Evolutionary conservation across 257 asterid genomes (phyloP).

Genomic region (Solanum chiquidenum): DNA sequence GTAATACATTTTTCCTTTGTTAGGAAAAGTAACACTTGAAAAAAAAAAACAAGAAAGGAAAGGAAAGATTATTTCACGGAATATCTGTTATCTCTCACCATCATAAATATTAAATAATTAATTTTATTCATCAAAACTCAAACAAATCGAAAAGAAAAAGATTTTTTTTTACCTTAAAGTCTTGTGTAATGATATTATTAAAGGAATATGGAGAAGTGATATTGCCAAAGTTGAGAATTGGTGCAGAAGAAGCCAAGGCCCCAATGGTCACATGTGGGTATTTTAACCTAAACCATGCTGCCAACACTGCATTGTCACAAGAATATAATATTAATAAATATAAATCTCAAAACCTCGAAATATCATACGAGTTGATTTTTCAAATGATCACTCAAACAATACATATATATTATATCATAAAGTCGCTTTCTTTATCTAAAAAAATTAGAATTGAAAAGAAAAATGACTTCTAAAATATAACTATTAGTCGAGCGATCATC

Average conservation of each 20-base stretch:
- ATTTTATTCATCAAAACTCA: neutral
- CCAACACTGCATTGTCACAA: conserved; percentile 55
- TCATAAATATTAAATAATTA: neutral
- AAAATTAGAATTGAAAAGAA: too few species aligned
- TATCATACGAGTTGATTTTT: neutral
- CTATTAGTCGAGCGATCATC: neutral
- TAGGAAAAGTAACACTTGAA: neutral
- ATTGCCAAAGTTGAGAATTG: conserved; percentile 76
- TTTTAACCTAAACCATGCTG: conserved; percentile 95
- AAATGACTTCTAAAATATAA: neutral
- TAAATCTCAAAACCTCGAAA: neutral
- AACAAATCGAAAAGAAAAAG: neutral
- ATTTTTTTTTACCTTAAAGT: conserved; percentile 41
- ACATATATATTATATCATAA: neutral
- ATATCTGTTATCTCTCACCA: neutral
- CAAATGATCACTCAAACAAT: neutral
- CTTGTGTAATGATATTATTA: conserved; percentile 60
- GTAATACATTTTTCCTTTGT: neutral
- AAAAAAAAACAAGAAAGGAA: neutral
- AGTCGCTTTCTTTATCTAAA: rapidly evolving
- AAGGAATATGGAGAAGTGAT: conserved; percentile 72
- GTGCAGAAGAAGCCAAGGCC: conserved; percentile 94
- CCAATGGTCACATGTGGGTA: conserved; percentile 83
- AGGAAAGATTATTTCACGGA: neutral
- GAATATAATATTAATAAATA: neutral